Percentiles rank a stretch among this genome's conserved stretches.
phyloP scores from a whole-genome alignment of 2,329 filamentous ascomycete species.

The Verticillium isaacii region DNA sequence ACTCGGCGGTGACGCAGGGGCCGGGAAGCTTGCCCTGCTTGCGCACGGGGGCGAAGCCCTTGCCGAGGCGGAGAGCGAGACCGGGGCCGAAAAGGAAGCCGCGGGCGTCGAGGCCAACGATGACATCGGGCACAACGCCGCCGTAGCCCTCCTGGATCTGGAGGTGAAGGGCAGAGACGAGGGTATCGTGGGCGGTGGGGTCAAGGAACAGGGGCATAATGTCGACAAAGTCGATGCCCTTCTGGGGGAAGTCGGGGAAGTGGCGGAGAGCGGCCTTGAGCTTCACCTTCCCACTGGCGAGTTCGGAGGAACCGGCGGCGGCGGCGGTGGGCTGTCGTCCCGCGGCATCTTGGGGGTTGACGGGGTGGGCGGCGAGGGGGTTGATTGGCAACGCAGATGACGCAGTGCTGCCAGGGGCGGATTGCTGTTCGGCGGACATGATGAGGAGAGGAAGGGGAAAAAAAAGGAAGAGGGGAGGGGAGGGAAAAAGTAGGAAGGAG shows the following conservation, averaged over 20 bases:
- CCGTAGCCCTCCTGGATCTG: conserved; percentile 65
- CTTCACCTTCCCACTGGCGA: conserved; percentile 65
- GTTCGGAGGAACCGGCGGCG: conserved; percentile 58
- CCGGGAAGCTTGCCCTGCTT: conserved; percentile 97
- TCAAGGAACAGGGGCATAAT: conserved; percentile 94
- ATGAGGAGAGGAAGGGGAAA: conserved; percentile 19
- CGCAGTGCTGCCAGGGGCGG: conserved; percentile 9
- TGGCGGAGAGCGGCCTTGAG: conserved; percentile 71
- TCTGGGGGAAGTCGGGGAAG: conserved; percentile 86
- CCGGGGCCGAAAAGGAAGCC: conserved; percentile 94
- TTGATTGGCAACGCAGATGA: conserved; percentile 17
- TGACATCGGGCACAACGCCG: conserved; percentile 69
- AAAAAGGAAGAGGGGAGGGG: conserved; percentile 12
- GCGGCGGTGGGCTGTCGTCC: conserved; percentile 58
- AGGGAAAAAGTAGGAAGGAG: conserved; percentile 21
- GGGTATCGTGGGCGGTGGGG: conserved; percentile 64
- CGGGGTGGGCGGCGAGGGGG: conserved; percentile 22
- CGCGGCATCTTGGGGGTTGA: conserved; percentile 50
- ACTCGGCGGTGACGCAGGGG: conserved; percentile 76
- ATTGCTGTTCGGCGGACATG: conserved; percentile 22
- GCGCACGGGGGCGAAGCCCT: conserved; percentile 86
- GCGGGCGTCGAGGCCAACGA: conserved; percentile 89
- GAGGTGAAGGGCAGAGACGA: conserved; percentile 81
- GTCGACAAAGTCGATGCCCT: conserved; percentile 94
- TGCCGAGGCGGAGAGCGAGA: conserved; percentile 76